These are phyloP conservation scores for Colletotrichum sp. DNA, from an alignment of 2,329 filamentous ascomycete species.

Conservation along the genomic window DNA sequence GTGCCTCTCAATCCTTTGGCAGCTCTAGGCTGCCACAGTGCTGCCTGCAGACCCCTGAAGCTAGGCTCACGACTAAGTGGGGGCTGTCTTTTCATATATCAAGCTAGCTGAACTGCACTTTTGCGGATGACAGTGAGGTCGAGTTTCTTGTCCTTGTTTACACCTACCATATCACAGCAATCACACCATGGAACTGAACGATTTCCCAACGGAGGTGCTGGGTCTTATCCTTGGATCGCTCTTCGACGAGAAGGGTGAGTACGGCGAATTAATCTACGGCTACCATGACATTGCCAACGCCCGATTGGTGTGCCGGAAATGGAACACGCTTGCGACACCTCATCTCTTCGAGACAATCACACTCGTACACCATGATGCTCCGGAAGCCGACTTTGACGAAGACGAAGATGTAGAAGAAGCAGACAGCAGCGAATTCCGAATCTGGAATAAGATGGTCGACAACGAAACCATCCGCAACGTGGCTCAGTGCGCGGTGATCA, in stretches of 20 bases:
- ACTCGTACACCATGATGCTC: neutral
- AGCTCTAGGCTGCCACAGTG: neutral
- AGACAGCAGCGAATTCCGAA: neutral
- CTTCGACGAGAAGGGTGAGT: neutral
- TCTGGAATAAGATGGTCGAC: neutral
- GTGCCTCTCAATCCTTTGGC: neutral
- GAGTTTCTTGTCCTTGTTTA: neutral
- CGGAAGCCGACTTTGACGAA: neutral
- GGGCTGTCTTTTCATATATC: neutral
- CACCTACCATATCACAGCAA: neutral
- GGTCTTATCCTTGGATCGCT: neutral
- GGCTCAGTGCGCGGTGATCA: constrained; percentile 21
- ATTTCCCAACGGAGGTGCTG: neutral
- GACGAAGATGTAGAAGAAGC: neutral
- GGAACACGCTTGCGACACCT: constrained; percentile 9
- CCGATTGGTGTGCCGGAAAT: constrained; percentile 23
- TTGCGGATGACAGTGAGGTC: neutral
- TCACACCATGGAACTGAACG: neutral
- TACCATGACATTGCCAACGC: neutral
- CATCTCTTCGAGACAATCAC: constrained; percentile 15
- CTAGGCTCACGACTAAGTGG: neutral
- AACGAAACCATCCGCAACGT: neutral
- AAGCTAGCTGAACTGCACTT: neutral
- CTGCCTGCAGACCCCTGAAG: neutral
- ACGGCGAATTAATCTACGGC: neutral